Conservation (phyloP, 257 asterid species). For the Nicotiana sylvestris region DNA sequence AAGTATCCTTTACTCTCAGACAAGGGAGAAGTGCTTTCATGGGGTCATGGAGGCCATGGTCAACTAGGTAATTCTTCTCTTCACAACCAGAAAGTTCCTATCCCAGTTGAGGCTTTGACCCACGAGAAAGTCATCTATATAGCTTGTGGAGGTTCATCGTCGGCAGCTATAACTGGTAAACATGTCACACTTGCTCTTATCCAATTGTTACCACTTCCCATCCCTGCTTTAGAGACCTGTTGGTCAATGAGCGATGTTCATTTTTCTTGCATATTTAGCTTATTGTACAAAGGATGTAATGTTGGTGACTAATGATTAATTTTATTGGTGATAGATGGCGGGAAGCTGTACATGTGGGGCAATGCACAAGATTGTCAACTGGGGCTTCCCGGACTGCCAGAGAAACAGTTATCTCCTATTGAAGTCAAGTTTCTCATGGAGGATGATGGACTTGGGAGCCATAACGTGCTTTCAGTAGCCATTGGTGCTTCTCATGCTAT, state of each 20-base stretch:
- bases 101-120: conserved; percentile 64
- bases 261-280: neutral
- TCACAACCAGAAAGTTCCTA: conserved; percentile 65
- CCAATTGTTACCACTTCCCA: neutral
- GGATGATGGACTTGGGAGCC: conserved; percentile 61
- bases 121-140: conserved; percentile 62
- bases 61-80: conserved; percentile 86
- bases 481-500: conserved; percentile 92
- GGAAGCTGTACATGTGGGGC: conserved; percentile 96
- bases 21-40: conserved; percentile 83
- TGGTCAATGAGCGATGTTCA: neutral
- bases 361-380: conserved; percentile 70
- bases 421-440: conserved; percentile 76
- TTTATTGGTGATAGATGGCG: conserved; percentile 44
- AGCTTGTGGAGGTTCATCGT: conserved; percentile 92
- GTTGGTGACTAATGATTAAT: neutral
- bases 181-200: neutral
- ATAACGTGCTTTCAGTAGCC: conserved; percentile 58
- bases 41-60: conserved; percentile 98
- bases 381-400: conserved; percentile 82
- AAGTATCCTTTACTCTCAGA: conserved; percentile 38
- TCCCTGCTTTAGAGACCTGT: neutral
- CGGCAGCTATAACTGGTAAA: conserved; percentile 93
- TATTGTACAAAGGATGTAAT: conserved; percentile 2
- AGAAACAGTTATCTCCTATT: conserved; percentile 63